A percentile compares a stretch with the other conserved stretches of the same genome.
Conservation (phyloP, 352 stramenopile genomes). For the Globisporangium lucens region DNA sequence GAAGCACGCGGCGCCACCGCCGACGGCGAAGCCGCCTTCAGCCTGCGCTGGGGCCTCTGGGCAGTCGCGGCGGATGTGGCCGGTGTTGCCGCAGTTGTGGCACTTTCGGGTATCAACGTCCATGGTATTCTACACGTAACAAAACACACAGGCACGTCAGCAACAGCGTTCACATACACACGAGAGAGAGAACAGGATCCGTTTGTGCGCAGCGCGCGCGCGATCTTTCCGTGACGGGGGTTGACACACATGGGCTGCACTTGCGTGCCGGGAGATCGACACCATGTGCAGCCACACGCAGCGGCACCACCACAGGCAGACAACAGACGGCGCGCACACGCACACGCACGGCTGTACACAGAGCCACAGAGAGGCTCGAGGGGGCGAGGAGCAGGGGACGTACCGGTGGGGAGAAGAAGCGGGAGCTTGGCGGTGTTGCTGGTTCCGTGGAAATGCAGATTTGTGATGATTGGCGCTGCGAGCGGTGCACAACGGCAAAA, state of each 20-base stretch:
- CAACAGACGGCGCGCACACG: too few relatives aligned
- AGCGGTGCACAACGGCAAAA: not conserved
- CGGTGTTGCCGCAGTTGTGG: constrained; percentile 75
- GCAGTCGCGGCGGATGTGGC: constrained; percentile 78
- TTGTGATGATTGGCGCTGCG: constrained; percentile 13
- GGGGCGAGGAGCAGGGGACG: not conserved
- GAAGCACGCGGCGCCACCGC: constrained; percentile 58
- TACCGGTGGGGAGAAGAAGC: constrained; percentile 1
- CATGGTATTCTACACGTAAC: constrained; percentile 10
- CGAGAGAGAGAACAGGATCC: not conserved
- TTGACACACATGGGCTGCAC: too few relatives aligned
- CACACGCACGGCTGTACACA: not conserved
- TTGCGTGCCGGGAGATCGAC: too few relatives aligned
- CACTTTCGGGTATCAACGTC: constrained; percentile 51
- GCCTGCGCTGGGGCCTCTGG: constrained; percentile 43
- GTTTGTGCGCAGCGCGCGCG: not conserved
- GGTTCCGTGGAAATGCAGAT: constrained; percentile 19
- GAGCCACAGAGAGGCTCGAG: not conserved
- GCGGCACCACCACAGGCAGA: too few relatives aligned
- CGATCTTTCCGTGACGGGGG: not conserved
- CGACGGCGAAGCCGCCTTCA: constrained; percentile 24
- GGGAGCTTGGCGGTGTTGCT: constrained; percentile 2
- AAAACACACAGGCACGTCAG: too few relatives aligned
- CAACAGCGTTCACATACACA: not conserved
- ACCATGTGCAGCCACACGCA: too few relatives aligned